Evolutionary conservation across 331 rosid species (phyloP).

Genomic region (Spiraea crenata): DNA sequence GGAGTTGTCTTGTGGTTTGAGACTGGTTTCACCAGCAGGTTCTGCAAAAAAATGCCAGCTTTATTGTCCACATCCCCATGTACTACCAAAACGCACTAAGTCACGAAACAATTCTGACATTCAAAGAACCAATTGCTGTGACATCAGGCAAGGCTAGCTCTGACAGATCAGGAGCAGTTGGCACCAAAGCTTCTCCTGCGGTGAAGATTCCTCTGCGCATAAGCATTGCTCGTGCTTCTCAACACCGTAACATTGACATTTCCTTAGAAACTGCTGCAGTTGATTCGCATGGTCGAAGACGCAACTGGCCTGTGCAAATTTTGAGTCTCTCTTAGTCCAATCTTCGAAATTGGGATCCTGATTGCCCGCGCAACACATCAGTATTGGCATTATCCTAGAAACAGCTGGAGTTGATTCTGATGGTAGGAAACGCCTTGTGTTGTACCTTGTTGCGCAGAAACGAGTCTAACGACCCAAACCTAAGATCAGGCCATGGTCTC

Average conservation of each 20-base stretch:
- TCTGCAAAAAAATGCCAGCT: constrained; percentile 70
- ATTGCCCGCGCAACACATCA: constrained; percentile 53
- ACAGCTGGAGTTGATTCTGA: constrained; percentile 16
- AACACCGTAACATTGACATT: constrained; percentile 91
- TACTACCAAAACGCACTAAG: constrained; percentile 77
- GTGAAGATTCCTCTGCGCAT: constrained; percentile 58
- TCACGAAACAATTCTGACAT: constrained; percentile 84
- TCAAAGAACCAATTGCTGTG: constrained; percentile 67
- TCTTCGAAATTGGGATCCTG: neutral
- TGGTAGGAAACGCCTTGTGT: constrained; percentile 41
- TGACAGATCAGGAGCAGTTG: constrained; percentile 41
- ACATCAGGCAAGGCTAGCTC: constrained; percentile 29
- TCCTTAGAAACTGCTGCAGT: constrained; percentile 70
- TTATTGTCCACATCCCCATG: constrained; percentile 80
- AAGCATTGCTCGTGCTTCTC: constrained; percentile 75
- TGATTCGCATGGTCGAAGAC: constrained; percentile 50
- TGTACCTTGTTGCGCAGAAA: constrained; percentile 36
- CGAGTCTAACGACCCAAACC: constrained; percentile 23
- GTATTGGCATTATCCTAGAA: constrained; percentile 31
- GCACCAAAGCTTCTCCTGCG: constrained; percentile 62
- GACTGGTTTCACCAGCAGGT: constrained; percentile 79
- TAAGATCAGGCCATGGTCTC: neutral
- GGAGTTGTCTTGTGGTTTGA: constrained; percentile 92
- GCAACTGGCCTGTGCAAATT: constrained; percentile 64
- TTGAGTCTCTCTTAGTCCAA: constrained; percentile 47